A percentile compares a stretch with the other conserved stretches of the same genome.
phyloP scores from a whole-genome alignment of 345 rosid genomes.

The Rhodomyrtus tomentosa region DNA sequence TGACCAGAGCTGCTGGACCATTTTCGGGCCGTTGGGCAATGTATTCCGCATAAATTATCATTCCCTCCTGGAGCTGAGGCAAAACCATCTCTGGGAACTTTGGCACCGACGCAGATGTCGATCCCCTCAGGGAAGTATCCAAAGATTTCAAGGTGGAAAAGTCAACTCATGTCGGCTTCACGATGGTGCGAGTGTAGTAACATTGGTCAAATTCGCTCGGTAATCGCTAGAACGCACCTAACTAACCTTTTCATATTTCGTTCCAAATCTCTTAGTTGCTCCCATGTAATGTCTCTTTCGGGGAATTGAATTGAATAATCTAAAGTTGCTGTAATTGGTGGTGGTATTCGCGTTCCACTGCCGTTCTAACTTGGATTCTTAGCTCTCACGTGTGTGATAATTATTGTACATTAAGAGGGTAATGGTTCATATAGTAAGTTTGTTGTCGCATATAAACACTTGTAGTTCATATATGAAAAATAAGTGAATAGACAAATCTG shows the following conservation, averaged over 20 bases:
- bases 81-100: not conserved
- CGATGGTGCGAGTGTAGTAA: too few species aligned
- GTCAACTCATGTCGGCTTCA: too few species aligned
- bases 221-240: not conserved
- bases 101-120: not conserved
- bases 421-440: too few species aligned
- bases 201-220: not conserved
- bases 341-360: not conserved
- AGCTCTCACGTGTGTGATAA: not conserved
- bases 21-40: not conserved
- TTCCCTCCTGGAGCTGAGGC: not conserved
- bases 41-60: not conserved
- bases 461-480: too few species aligned
- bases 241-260: not conserved
- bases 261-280: too few species aligned
- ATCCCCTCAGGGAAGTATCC: too few species aligned
- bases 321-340: not conserved
- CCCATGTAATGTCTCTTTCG: not conserved
- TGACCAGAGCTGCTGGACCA: not conserved
- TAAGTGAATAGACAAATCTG: too few species aligned
- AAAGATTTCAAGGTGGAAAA: too few species aligned
- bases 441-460: too few species aligned
- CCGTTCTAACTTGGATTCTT: not conserved
- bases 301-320: not conserved
- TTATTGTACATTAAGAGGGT: too few species aligned